Evolutionary conservation across 2,329 filamentous ascomycete species (phyloP), one percentile per base, ranked within the genome.

Genomic region (Tricladium varicosporioides): DNA sequence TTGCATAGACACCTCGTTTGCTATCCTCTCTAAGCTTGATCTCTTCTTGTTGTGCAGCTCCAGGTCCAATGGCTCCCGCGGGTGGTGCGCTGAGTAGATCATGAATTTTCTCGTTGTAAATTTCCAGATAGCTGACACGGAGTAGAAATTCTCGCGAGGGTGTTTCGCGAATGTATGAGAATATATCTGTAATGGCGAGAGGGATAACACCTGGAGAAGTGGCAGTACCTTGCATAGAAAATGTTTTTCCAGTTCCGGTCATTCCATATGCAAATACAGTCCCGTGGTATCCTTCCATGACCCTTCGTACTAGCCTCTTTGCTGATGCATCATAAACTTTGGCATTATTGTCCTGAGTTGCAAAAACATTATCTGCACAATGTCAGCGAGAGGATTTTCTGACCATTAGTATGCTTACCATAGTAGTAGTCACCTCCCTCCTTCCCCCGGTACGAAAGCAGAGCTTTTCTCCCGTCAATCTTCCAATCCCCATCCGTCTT

Each of bases 181-280:
- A 99, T 52, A 99, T 99, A 70, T 99, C 94, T 61, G 94, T 97
- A 66, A 99, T 97, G 42, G 94, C 94, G 42, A 97, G 80, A 5
- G 94, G 94, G 55, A 99, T 99, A 27, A 99, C 94, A 76, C 94
- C 94, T 1, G 94, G 94, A 42, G 92, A 96, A 2, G 90, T 91
- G 47, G 92, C 92, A 10, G 94, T 99, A 66, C 94, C 94, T 77
- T 99, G 94, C 94, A 99, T 99, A 42, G 93, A 97, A 72, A 97
- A 99, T 0, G 94, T 99, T 77, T 99, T 99, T 65, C 94, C 94
- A 0, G 94, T 97, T 60, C 94, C 94, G 3, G 94, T 99, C 92
- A 97, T 97, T 70, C 94, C 94, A 72, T 99, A 99, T 15, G 93
- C 93, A 72, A 99, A 97, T 19, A 99, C 94, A 1, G 94, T 99